Conservation (phyloP, 164 flowering plant genomes). For the Saururus chinensis region DNA sequence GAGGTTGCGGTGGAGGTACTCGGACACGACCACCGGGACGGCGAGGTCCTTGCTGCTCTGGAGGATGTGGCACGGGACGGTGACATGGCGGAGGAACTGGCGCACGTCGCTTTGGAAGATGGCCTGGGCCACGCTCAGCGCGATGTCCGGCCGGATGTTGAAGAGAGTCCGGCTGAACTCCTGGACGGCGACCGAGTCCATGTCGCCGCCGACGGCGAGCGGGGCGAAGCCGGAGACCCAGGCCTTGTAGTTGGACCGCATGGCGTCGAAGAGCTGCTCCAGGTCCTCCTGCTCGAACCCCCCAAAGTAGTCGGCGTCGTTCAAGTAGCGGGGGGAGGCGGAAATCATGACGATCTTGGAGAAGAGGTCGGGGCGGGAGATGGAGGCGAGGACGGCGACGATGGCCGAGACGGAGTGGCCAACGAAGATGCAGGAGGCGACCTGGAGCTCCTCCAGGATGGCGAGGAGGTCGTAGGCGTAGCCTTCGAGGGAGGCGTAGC, state of each 20-base stretch:
- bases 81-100: slow-evolving; percentile 18
- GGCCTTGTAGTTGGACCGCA: slow-evolving; percentile 35
- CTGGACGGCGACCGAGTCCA: slow-evolving; percentile 40
- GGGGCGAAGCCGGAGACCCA: slow-evolving; percentile 49
- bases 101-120: slow-evolving; percentile 34
- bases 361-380: slow-evolving; percentile 82
- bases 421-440: slow-evolving; percentile 60
- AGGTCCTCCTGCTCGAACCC: slow-evolving; percentile 47
- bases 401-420: slow-evolving; percentile 86
- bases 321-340: slow-evolving; percentile 64
- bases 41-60: slow-evolving; percentile 44
- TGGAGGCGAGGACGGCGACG: slow-evolving; percentile 69
- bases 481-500: slow-evolving; percentile 45
- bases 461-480: slow-evolving; percentile 46
- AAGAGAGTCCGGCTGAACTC: slow-evolving; percentile 48
- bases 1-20: slow-evolving; percentile 32
- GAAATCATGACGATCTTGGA: slow-evolving; percentile 60
- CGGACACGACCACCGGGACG: slow-evolving; percentile 42
- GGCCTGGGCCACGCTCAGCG: slow-evolving; percentile 27
- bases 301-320: slow-evolving; percentile 37
- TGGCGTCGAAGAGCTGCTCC: slow-evolving; percentile 32
- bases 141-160: slow-evolving; percentile 46
- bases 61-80: slow-evolving; percentile 40
- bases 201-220: slow-evolving; percentile 38
- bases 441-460: slow-evolving; percentile 46